Evolutionary conservation across 2,329 filamentous ascomycete genomes (phyloP).

Genomic region (Fusarium compactum): DNA sequence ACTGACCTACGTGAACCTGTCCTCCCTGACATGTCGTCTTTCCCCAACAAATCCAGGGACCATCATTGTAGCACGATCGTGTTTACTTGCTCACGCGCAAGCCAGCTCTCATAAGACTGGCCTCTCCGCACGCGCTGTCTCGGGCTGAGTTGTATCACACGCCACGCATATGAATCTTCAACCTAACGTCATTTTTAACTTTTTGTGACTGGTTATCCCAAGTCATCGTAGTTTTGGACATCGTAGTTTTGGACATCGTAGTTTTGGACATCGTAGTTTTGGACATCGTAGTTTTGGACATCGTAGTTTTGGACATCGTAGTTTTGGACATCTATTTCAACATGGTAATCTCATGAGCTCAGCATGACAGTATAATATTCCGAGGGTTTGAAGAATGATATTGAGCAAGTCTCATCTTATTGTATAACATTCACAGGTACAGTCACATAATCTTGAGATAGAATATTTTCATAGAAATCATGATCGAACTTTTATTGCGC

Average conservation of each 20-base stretch:
- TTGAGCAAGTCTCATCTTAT: slow-evolving; percentile 13
- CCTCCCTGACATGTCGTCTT: neutral
- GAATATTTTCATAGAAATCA: slow-evolving; percentile 23
- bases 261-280: too few species aligned
- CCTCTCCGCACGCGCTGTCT: slow-evolving; percentile 28
- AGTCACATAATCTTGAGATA: neutral
- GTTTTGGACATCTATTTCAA: neutral
- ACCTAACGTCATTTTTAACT: slow-evolving; percentile 20
- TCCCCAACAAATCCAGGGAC: slow-evolving; percentile 25
- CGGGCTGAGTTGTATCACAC: slow-evolving; percentile 12
- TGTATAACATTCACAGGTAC: slow-evolving; percentile 2
- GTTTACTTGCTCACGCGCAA: slow-evolving; percentile 29
- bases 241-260: too few species aligned
- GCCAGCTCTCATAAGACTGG: slow-evolving; percentile 25
- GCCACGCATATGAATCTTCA: slow-evolving; percentile 4
- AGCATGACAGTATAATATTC: neutral
- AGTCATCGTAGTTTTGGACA: neutral
- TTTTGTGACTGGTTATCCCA: neutral
- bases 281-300: too few species aligned
- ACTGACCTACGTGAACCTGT: slow-evolving; percentile 14
- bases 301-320: too few species aligned
- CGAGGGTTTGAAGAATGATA: slow-evolving; percentile 18
- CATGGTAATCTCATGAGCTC: neutral
- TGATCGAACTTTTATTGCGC: slow-evolving; percentile 49
- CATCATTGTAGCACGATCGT: slow-evolving; percentile 7